A percentile compares a stretch with the other conserved stretches of the same genome.
These are phyloP conservation scores for Trypanosoma congolense DNA, from an alignment of 208 protist species.

Conservation along the genomic window DNA sequence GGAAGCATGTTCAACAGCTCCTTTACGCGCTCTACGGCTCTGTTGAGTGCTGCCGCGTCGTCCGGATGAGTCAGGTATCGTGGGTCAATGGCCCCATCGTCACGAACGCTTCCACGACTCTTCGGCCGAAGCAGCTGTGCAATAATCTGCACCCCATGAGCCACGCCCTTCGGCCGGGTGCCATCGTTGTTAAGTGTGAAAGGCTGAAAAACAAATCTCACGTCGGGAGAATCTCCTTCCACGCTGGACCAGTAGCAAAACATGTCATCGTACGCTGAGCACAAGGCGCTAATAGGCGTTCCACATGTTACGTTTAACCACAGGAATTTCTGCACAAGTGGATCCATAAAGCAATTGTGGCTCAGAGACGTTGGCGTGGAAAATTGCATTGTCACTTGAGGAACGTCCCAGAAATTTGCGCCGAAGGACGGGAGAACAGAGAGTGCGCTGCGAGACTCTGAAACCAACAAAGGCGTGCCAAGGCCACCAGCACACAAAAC, in stretches of 20 bases:
- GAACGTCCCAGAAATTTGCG: constrained; percentile 69
- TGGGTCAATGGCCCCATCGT: constrained; percentile 57
- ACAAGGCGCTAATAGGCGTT: constrained; percentile 36
- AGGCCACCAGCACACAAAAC: constrained; percentile 61
- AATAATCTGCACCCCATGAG: constrained; percentile 76
- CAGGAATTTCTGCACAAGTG: constrained; percentile 43
- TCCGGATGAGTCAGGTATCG: constrained; percentile 49
- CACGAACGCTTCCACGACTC: constrained; percentile 50
- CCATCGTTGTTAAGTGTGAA: constrained; percentile 80
- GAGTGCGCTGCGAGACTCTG: constrained; percentile 42
- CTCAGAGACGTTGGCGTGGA: constrained; percentile 46
- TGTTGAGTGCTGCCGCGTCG: constrained; percentile 42
- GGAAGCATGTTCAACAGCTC: constrained; percentile 43
- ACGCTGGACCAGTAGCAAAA: constrained; percentile 62
- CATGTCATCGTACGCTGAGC: constrained; percentile 78
- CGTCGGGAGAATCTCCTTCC: constrained; percentile 38
- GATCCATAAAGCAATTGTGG: constrained; percentile 73
- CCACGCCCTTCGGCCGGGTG: constrained; percentile 32
- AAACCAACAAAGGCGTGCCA: constrained; percentile 51
- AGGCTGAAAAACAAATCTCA: constrained; percentile 75
- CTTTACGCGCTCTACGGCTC: constrained; percentile 55
- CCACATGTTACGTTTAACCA: constrained; percentile 30
- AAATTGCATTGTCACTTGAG: constrained; percentile 80
- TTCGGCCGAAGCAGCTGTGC: constrained; percentile 57
- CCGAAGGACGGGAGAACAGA: constrained; percentile 33